These are phyloP conservation scores for Effrenium voratum DNA, from an alignment of 73 alveolate genomes.

Conservation along the genomic window DNA sequence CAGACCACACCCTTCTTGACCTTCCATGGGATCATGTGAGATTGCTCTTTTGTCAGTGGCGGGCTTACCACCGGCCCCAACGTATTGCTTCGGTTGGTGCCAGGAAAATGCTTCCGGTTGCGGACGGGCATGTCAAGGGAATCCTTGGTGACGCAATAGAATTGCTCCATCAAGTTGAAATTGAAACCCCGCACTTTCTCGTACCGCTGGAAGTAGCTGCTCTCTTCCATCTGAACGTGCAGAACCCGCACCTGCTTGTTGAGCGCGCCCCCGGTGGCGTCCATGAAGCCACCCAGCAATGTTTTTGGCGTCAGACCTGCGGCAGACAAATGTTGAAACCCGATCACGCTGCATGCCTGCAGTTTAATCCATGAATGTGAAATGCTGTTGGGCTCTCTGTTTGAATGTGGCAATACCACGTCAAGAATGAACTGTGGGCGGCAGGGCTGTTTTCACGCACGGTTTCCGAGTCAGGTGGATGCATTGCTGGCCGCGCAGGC, in stretches of 20 bases:
- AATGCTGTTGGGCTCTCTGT: too few relatives aligned
- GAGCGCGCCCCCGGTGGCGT: conserved; percentile 90
- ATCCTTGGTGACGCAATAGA: not conserved
- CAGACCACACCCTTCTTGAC: not conserved
- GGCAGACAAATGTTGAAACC: too few relatives aligned
- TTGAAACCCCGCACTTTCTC: not conserved
- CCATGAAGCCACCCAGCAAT: conserved; percentile 12
- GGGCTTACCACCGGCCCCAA: not conserved
- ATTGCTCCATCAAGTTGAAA: not conserved
- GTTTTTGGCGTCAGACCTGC: not conserved
- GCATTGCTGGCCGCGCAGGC: too few relatives aligned
- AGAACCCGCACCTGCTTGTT: conserved; percentile 89
- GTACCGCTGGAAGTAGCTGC: conserved; percentile 43
- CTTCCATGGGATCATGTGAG: not conserved
- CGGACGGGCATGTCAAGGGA: not conserved
- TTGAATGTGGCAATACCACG: too few relatives aligned
- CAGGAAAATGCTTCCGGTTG: not conserved
- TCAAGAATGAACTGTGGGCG: too few relatives aligned
- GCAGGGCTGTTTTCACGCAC: too few relatives aligned
- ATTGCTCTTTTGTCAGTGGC: not conserved
- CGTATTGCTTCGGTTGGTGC: not conserved
- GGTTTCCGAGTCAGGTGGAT: too few relatives aligned
- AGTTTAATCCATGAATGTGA: too few relatives aligned
- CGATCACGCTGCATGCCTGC: too few relatives aligned
- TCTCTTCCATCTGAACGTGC: conserved; percentile 96